A percentile compares a stretch with the other conserved stretches of the same genome.
These are phyloP conservation scores for Gentiana dahurica DNA, from an alignment of 257 asterid genomes.

Conservation along the genomic window DNA sequence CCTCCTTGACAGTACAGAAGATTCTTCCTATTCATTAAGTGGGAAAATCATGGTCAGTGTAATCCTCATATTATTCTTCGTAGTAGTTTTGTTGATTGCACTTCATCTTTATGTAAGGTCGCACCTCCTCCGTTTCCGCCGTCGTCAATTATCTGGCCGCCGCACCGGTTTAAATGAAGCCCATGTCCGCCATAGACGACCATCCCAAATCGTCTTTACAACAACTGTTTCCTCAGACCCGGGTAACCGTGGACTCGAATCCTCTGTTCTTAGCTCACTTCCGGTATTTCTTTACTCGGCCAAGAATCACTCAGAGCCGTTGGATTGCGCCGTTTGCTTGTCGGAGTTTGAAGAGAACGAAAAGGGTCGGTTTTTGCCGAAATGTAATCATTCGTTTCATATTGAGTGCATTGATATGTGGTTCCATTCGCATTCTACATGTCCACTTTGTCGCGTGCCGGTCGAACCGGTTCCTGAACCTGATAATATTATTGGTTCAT, in stretches of 20 bases:
- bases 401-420: constrained; percentile 76
- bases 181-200: no score
- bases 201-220: no score
- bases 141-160: no score
- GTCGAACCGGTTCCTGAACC: constrained; percentile 33
- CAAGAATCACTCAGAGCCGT: constrained; percentile 19
- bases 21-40: no score
- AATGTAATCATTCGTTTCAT: constrained; percentile 64
- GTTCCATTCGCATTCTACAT: constrained; percentile 72
- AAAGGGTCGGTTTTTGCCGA: constrained; percentile 49
- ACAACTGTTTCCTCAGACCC: constrained; percentile 2
- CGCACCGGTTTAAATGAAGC: no score
- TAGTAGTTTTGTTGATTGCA: no score
- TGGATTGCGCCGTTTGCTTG: constrained; percentile 73
- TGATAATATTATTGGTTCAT: constrained; percentile 8
- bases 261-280: constrained; percentile 37
- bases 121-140: no score
- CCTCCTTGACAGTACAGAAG: no score
- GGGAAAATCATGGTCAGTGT: no score
- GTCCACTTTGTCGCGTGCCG: constrained; percentile 74
- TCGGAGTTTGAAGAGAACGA: constrained; percentile 66
- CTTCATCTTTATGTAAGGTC: no score
- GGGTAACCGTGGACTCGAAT: constrained; percentile 49
- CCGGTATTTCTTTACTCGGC: constrained; percentile 35
- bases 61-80: no score